phyloP scores from a whole-genome alignment of 1,139 yeast species.

The Blastobotrys aristatus region DNA sequence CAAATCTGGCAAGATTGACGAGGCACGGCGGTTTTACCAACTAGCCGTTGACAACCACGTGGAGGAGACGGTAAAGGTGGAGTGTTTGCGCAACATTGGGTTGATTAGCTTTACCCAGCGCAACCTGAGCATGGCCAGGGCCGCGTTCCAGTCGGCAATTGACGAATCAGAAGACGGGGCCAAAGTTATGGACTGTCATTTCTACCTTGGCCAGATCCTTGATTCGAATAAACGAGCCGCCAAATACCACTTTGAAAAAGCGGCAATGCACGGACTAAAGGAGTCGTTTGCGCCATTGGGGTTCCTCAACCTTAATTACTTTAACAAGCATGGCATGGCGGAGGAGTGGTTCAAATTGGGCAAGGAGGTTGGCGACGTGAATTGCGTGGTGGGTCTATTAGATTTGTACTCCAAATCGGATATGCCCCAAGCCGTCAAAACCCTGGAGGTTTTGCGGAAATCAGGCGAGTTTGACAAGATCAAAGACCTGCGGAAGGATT shows the following conservation, averaged over 20 bases:
- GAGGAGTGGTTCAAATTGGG: slow-evolving; percentile 85
- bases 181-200: slow-evolving; percentile 64
- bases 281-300: slow-evolving; percentile 78
- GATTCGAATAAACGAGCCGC: slow-evolving; percentile 38
- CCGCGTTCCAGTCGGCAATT: slow-evolving; percentile 58
- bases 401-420: slow-evolving; percentile 38
- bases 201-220: slow-evolving; percentile 65
- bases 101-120: slow-evolving; percentile 53
- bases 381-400: slow-evolving; percentile 70
- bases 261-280: slow-evolving; percentile 70
- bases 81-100: slow-evolving; percentile 70
- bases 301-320: slow-evolving; percentile 55
- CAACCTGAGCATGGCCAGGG: slow-evolving; percentile 48
- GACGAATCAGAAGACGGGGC: slow-evolving; percentile 25
- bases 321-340: slow-evolving; percentile 47
- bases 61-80: slow-evolving; percentile 56
- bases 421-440: background rate
- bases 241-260: slow-evolving; percentile 64
- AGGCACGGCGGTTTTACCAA: slow-evolving; percentile 46
- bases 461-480: background rate
- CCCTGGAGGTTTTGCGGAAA: slow-evolving; percentile 10
- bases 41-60: slow-evolving; percentile 42
- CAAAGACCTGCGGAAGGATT: slow-evolving; percentile 1
- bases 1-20: slow-evolving; percentile 48
- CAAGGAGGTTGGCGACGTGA: slow-evolving; percentile 51